Evolutionary conservation across 768 basidiomycete genomes (phyloP), one percentile per base, ranked within the genome.

Genomic region (Albatrellus ellisii): DNA sequence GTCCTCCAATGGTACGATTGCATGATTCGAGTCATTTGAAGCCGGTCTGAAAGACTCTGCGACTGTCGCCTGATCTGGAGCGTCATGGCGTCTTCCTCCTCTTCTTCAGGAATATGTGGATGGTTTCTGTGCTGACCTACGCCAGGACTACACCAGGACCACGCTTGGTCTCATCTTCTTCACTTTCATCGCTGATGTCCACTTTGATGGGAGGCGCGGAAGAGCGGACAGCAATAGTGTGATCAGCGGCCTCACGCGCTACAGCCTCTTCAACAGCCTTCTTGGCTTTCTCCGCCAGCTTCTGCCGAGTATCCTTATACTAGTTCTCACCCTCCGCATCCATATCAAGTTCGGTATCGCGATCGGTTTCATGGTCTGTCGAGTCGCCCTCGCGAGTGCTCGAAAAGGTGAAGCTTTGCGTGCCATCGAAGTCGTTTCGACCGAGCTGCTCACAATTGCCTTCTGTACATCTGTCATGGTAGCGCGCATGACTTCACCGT

Each of bases 381-480:
- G 77, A 75, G 6, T 58, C 54, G 39, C 64, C 67, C 10, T 70
- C 78, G 12, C 66, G 66, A 3, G 74, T 74, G 52, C 82, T 83
- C 2, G 75, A 69, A 54, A 88, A 90, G 51, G 82, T 83, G 58
- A 85, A 85, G 52, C 83, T 81, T 22, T 77, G 70, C 1, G 67
- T 62, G 6, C 73, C 77, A 43, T 80, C 75, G 12, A 64, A 63
- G 52, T 56, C 59, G 9, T 72, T 63, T 34, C 68, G 64, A 6
- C 79, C 83, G 20, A 90, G 77, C 52, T 90, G 85, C 46, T 91
- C 85, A n/a, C n/a, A 52, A 92, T 90, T 15, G 88, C 89, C 49
- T 85, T 65, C 58, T 94, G 85, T 5, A 94, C 85, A 44, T 92
- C 88, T 2, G 82, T 88, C 69, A 92, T 70, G 2, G 89, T 94